These are phyloP conservation scores for Russula vinacea DNA, from an alignment of 768 basidiomycete species.

Conservation along the genomic window DNA sequence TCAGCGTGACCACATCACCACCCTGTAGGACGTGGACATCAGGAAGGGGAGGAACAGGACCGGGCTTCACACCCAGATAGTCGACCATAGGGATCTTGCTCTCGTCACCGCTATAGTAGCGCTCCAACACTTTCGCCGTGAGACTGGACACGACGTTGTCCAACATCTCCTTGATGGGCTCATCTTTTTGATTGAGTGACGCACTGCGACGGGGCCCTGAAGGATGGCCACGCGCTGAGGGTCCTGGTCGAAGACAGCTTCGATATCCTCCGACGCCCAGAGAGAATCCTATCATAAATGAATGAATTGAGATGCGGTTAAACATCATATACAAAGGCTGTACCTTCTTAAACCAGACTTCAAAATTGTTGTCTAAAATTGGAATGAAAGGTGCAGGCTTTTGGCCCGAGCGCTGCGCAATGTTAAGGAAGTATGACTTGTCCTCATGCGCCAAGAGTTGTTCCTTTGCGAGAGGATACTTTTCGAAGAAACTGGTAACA, in stretches of 20 bases:
- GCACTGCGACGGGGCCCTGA: conserved; percentile 93
- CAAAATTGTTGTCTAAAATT: conserved; percentile 86
- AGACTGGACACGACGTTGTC: conserved; percentile 82
- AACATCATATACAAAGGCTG: conserved; percentile 26
- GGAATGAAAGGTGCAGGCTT: conserved; percentile 99
- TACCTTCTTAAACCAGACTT: conserved; percentile 99
- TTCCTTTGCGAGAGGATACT: conserved; percentile 75
- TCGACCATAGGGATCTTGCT: conserved; percentile 75
- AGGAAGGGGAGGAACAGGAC: conserved; percentile 40
- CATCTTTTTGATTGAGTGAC: conserved; percentile 85
- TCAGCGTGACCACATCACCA: conserved; percentile 47
- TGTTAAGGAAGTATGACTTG: conserved; percentile 92
- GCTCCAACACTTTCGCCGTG: conserved; percentile 71
- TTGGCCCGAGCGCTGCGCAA: conserved; percentile 93
- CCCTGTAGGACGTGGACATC: conserved; percentile 45
- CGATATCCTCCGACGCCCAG: conserved; percentile 97
- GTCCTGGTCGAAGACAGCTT: conserved; percentile 98
- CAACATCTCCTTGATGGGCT: conserved; percentile 89
- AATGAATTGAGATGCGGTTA: conserved; percentile 17
- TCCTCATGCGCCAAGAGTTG: conserved; percentile 93
- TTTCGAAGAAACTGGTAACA: conserved; percentile 77
- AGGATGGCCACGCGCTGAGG: conserved; percentile 97
- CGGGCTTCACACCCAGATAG: conserved; percentile 65
- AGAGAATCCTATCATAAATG: conserved; percentile 71
- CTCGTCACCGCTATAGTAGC: conserved; percentile 73